A percentile compares a stretch with the other conserved stretches of the same genome.
These are phyloP conservation scores for Quercus gilva DNA, from an alignment of 306 rosid genomes.

Conservation along the genomic window DNA sequence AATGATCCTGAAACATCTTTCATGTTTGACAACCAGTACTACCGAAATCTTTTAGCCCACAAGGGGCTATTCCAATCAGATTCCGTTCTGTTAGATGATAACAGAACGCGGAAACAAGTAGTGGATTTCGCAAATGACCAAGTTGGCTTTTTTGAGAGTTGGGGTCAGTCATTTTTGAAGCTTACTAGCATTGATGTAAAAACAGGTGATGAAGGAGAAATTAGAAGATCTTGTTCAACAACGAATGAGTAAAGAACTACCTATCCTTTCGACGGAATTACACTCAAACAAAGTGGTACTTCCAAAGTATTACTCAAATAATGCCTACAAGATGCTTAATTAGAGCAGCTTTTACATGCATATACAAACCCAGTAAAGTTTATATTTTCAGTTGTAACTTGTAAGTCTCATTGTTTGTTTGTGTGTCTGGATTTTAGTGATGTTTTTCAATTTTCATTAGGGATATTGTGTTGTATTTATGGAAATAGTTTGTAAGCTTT, in stretches of 20 bases:
- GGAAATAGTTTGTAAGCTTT: too few relatives aligned
- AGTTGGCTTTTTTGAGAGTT: slow-evolving; percentile 50
- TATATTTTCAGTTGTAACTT: too few relatives aligned
- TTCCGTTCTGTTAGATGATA: slow-evolving; percentile 49
- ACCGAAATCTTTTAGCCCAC: slow-evolving; percentile 49
- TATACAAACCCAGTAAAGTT: too few relatives aligned
- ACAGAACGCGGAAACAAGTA: slow-evolving; percentile 47
- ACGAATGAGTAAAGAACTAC: slow-evolving; percentile 28
- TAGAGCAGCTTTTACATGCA: too few relatives aligned
- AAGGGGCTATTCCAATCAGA: slow-evolving; percentile 78
- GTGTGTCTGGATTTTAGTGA: too few relatives aligned
- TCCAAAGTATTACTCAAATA: too few relatives aligned
- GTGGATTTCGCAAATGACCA: slow-evolving; percentile 60
- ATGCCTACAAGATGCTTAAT: too few relatives aligned
- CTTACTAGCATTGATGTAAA: slow-evolving; percentile 63
- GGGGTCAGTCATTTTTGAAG: slow-evolving; percentile 70
- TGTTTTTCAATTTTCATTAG: too few relatives aligned
- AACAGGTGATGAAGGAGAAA: slow-evolving; percentile 62
- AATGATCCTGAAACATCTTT: slow-evolving; percentile 68
- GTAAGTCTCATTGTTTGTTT: too few relatives aligned
- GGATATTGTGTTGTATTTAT: too few relatives aligned
- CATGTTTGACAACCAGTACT: slow-evolving; percentile 74
- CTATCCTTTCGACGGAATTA: too few relatives aligned
- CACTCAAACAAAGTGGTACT: too few relatives aligned
- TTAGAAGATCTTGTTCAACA: slow-evolving; percentile 55